phyloP scores from a whole-genome alignment of 371 early-diverging fungal species.

The Chytridium lagenaria region DNA sequence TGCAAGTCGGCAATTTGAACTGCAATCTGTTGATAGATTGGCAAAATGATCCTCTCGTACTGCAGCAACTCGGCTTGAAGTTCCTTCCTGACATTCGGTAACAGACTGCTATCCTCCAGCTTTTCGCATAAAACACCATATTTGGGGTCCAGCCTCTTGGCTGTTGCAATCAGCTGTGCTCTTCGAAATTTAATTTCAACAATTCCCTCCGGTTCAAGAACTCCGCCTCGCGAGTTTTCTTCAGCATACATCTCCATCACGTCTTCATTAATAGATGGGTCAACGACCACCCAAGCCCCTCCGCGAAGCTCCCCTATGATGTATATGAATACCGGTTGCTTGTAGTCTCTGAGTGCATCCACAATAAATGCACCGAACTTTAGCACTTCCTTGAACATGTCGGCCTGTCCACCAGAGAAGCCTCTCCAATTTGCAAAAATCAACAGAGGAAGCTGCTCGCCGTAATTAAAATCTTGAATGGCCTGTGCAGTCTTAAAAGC shows the following conservation, averaged over 20 bases:
- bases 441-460: conserved; percentile 97
- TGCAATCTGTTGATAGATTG: conserved; percentile 92
- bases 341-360: conserved; percentile 88
- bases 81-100: conserved; percentile 51
- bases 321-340: conserved; percentile 96
- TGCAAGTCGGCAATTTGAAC: conserved; percentile 97
- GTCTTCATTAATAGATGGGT: conserved; percentile 92
- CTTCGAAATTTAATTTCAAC: conserved; percentile 97
- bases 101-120: conserved; percentile 55
- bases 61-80: conserved; percentile 74
- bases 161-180: conserved; percentile 81
- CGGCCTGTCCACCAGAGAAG: conserved; percentile 98
- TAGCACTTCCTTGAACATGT: conserved; percentile 96
- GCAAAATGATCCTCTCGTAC: conserved; percentile 84
- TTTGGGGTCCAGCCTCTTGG: conserved; percentile 85
- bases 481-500: conserved; percentile 98
- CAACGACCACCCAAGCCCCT: conserved; percentile 99
- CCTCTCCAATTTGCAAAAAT: conserved; percentile 99
- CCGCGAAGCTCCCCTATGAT: conserved; percentile 95
- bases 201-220: conserved; percentile 97
- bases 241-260: conserved; percentile 99
- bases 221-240: conserved; percentile 86
- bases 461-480: conserved; percentile 95
- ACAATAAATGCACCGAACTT: conserved; percentile 97
- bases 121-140: conserved; percentile 76